Base-by-base conservation (phyloP, 2,329 filamentous ascomycete genomes). In the Aureobasidium zeae region DNA sequence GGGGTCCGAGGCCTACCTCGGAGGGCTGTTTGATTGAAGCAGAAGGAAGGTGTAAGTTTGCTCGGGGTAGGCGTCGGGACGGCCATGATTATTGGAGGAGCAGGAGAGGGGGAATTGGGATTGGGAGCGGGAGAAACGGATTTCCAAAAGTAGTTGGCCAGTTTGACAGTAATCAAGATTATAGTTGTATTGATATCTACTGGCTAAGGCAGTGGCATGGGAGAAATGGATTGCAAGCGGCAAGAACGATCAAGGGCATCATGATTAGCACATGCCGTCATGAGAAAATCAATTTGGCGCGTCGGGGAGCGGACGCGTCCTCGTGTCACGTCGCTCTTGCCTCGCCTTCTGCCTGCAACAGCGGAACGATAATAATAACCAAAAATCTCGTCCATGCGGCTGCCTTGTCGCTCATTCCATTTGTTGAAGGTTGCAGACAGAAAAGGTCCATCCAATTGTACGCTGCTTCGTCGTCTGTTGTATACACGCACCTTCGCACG, bases 1-100 rank as follows among this genome's bases (percentile, higher is more conserved):
- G 9, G 15, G 8, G 11, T 19, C 4, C 15, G 12, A 31, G 29
- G 25, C 52, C 42, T 59, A 71, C 68, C 68, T 65, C 68, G 57
- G 8, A 72, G 58, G 9, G 65, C 67, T 2, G 67, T 71, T 44
- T 69, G 64, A 48, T 71, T 69, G 61, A 72, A 72, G 60, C 69
- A 72, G 55, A 72, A 69, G 44, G 67, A 64, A 26, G 69, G 67
- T 41, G 65, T 69, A 44, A 72, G 57, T 25, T 46, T 45, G 9
- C n/a, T n/a, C n/a, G 67, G 66, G 33, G 56, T 55, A 13, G 39
- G 29, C 13, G 47, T 24, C 26, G 38, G 37, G 12, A 36, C 21
- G n/a, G 48, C 42, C 48, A 50, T 50, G 22, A 21, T 32, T 31
- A 44, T 32, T 13, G 33, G 13, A 17, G 35, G 24, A 7, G 24